phyloP scores from a whole-genome alignment of 2,329 filamentous ascomycete species.

The Xenoacremonium recifei region DNA sequence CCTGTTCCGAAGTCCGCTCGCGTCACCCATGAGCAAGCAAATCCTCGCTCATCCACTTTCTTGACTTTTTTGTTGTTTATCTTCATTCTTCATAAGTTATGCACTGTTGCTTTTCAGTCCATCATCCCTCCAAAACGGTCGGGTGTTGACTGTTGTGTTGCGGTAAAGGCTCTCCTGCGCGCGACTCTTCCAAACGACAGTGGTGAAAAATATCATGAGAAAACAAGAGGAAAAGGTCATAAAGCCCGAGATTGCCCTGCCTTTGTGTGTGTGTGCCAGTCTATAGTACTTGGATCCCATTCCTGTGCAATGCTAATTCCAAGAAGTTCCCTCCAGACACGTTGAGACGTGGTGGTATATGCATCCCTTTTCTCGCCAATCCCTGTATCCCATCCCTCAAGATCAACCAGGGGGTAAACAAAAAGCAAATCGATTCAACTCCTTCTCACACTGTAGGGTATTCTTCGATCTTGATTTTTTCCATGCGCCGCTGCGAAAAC shows the following conservation, averaged over 20 bases:
- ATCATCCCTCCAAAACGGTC: no score
- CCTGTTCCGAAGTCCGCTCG: no score
- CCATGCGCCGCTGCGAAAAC: constrained; percentile 27
- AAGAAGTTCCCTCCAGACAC: constrained; percentile 21
- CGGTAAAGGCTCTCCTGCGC: no score
- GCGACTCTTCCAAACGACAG: no score
- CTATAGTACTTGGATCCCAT: constrained; percentile 27
- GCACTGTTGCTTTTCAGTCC: no score
- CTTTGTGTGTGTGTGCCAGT: constrained; percentile 26
- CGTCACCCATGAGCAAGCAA: no score
- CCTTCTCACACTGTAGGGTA: constrained; percentile 28
- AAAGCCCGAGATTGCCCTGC: constrained; percentile 24
- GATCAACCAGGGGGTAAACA: no score
- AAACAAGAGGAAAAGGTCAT: constrained; percentile 15
- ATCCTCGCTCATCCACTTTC: no score
- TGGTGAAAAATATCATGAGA: constrained; percentile 15
- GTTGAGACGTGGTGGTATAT: constrained; percentile 21
- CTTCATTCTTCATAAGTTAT: no score
- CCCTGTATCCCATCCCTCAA: constrained; percentile 18
- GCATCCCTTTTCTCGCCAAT: constrained; percentile 24
- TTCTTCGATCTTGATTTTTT: constrained; percentile 30
- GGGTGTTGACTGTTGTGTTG: no score
- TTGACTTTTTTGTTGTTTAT: no score
- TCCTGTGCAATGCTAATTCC: constrained; percentile 24
- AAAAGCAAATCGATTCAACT: constrained; percentile 20